These are phyloP conservation scores for Papiliotrema fonsecae DNA, from an alignment of 1,284 basidiomycete genomes.

Conservation along the genomic window DNA sequence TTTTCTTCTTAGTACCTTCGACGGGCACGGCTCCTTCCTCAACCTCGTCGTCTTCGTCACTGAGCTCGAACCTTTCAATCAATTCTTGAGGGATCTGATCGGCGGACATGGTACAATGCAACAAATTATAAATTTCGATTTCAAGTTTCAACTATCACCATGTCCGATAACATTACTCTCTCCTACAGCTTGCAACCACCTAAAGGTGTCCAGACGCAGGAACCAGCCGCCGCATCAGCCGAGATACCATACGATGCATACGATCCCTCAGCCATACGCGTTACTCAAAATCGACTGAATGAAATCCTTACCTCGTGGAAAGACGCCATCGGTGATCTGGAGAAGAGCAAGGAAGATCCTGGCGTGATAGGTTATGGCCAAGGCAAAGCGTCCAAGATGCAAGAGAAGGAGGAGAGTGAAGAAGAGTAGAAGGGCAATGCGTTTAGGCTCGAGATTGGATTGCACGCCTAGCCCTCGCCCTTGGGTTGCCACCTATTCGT, in stretches of 20 bases:
- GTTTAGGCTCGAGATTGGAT: too few species aligned
- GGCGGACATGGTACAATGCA: background rate
- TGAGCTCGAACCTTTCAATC: conserved; percentile 26
- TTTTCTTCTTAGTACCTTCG: conserved; percentile 52
- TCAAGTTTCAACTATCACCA: background rate
- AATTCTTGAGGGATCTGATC: background rate
- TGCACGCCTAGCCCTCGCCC: too few species aligned
- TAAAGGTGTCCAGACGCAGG: background rate
- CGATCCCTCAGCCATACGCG: conserved; percentile 12
- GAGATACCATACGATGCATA: background rate
- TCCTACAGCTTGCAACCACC: background rate
- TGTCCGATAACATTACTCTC: background rate
- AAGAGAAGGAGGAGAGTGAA: background rate
- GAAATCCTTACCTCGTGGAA: conserved; percentile 31
- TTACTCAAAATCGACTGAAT: conserved; percentile 23
- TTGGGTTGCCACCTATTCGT: too few species aligned
- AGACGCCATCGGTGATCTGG: conserved; percentile 32
- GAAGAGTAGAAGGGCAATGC: background rate
- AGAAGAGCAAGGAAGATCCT: conserved; percentile 30
- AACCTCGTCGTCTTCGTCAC: conserved; percentile 27
- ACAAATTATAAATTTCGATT: background rate
- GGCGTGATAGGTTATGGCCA: conserved; percentile 22
- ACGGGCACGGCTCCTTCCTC: conserved; percentile 14
- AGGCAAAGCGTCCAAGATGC: conserved; percentile 25
- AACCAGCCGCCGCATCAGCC: background rate